Evolutionary conservation across 2,329 filamentous ascomycete genomes (phyloP).

Genomic region (Emmonsiellopsis sp.): DNA sequence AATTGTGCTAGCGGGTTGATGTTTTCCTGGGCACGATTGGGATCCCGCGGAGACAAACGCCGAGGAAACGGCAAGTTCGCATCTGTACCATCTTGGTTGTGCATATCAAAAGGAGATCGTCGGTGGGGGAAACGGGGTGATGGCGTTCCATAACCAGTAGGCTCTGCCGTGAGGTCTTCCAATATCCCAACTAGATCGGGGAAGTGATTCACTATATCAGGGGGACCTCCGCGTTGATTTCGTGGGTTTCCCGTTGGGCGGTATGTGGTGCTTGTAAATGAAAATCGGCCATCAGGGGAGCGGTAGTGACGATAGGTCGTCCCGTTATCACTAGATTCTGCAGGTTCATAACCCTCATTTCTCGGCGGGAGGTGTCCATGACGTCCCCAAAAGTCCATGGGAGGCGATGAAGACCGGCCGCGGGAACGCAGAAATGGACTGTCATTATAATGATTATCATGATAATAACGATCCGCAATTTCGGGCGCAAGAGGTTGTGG

Average conservation of each 20-base stretch:
- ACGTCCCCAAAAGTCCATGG: neutral
- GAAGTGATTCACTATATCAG: too few relatives aligned
- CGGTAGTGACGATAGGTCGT: constrained; percentile 31
- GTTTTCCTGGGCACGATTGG: constrained; percentile 41
- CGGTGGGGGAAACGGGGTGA: constrained; percentile 7
- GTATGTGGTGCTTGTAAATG: constrained; percentile 27
- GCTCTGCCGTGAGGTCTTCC: too few relatives aligned
- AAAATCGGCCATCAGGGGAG: constrained; percentile 39
- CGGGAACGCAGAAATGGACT: neutral
- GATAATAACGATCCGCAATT: too few relatives aligned
- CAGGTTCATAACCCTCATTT: neutral
- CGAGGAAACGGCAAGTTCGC: constrained; percentile 4
- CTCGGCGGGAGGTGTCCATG: neutral
- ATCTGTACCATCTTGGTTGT: neutral
- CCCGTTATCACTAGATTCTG: constrained; percentile 11
- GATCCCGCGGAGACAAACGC: constrained; percentile 43
- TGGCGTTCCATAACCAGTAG: constrained; percentile 3
- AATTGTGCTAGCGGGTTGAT: constrained; percentile 40
- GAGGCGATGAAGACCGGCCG: neutral
- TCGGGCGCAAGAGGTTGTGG: neutral
- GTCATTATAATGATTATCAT: too few relatives aligned
- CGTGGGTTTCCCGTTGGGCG: constrained; percentile 13
- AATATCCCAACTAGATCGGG: too few relatives aligned
- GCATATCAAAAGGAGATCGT: constrained; percentile 20
- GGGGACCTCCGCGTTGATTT: constrained; percentile 4